These are phyloP conservation scores for Magnolia changhungtana DNA, from an alignment of 164 flowering plant species.

Conservation along the genomic window DNA sequence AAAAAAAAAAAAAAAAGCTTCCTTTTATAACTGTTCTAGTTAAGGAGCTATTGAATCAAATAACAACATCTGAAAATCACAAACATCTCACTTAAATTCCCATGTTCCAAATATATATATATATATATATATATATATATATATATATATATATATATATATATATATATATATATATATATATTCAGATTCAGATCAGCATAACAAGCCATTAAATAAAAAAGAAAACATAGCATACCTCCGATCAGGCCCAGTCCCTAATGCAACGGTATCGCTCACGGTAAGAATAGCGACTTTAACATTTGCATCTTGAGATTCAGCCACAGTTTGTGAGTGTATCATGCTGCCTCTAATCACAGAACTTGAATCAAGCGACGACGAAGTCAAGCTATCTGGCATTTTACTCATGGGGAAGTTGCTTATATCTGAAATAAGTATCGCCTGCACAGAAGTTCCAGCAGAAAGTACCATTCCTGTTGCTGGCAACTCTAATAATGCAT, in stretches of 20 bases:
- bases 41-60: no score
- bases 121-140: no score
- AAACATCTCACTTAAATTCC: no score
- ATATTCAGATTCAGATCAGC: neutral
- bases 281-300: conserved; percentile 69
- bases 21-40: no score
- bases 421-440: conserved; percentile 65
- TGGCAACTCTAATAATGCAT: conserved; percentile 81
- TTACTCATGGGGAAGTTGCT: conserved; percentile 22
- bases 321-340: conserved; percentile 11
- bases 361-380: conserved; percentile 11
- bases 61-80: no score
- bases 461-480: conserved; percentile 44
- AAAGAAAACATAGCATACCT: conserved; percentile 46
- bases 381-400: neutral
- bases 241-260: conserved; percentile 83
- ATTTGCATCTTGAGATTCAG: conserved; percentile 27
- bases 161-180: no score
- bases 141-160: no score
- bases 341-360: conserved; percentile 14
- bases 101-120: no score
- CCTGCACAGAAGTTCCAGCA: conserved; percentile 65
- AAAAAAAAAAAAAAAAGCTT: no score
- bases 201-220: neutral
- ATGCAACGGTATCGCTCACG: conserved; percentile 92